Evolutionary conservation across 1,284 basidiomycete species (phyloP), one percentile per base, ranked within the genome.

Genomic region (Pseudozyma hubeiensis): DNA sequence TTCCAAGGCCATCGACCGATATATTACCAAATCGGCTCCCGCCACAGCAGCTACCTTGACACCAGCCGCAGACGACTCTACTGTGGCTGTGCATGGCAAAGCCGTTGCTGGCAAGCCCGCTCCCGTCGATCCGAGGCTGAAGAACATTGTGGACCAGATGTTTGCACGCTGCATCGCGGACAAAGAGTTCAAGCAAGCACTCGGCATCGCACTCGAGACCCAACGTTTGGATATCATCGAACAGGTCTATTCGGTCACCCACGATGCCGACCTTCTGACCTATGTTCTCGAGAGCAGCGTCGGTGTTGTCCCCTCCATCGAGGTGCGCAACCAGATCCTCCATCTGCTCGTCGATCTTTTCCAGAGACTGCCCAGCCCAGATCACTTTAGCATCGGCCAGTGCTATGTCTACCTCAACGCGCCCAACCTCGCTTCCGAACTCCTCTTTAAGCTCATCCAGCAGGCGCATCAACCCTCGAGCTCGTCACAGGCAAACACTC

Each of bases 321-420:
- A 81, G 55, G 66, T 78, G 33, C 76, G 80, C 43, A 77, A 58
- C 43, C 64, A 83, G 62, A 81, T 82, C 17, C 73, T 84, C 17
- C 64, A 80, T 49, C 77, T 83, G n/a, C 82, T 84, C 39, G 82
- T 84, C 57, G 63, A 78, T 51, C 77, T 84, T 44, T 84, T 83
- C 80, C 79, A 82, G 61, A 65, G 77, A 13, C 68, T 83, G 34
- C 75, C 78, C 16, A 61, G 51, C 37, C 81, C 83, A 13, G 83
- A 84, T 54, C 67, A 83, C 68, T 83, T 83, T 55, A 81, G 80
- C 67, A 82, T 83, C 48, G 78, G 81, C 17, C 82, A 84, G 61
- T 84, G 83, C 75, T 83, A 81, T 58, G 83, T 84, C 59, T 84
- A 82, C 57, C 79, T 84, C 57, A 81, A 81, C 57, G 78, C 72